Evolutionary conservation across 1,139 yeast species (phyloP).

Genomic region (Candida sp.): DNA sequence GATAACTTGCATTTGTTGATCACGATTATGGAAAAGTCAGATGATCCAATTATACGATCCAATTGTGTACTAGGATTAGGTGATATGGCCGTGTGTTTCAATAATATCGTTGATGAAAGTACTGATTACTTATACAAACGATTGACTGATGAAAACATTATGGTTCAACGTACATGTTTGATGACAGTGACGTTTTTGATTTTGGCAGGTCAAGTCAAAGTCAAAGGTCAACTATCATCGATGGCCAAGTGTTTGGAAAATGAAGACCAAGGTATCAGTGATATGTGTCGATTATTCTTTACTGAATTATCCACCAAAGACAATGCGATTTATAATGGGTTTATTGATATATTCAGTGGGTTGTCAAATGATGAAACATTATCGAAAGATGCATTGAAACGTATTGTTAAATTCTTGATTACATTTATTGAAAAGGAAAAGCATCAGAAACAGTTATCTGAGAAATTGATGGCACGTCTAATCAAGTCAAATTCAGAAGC

Average conservation of each 20-base stretch:
- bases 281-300: slow-evolving; percentile 87
- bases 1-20: slow-evolving; percentile 72
- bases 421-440: slow-evolving; percentile 87
- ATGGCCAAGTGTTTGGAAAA: slow-evolving; percentile 96
- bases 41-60: slow-evolving; percentile 82
- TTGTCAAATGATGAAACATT: slow-evolving; percentile 66
- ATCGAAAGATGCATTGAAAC: slow-evolving; percentile 65
- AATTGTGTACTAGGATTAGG: slow-evolving; percentile 93
- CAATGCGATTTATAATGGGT: slow-evolving; percentile 95
- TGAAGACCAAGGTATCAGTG: slow-evolving; percentile 83
- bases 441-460: slow-evolving; percentile 84
- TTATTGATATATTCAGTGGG: slow-evolving; percentile 92
- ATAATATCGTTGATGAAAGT: slow-evolving; percentile 88
- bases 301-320: slow-evolving; percentile 94
- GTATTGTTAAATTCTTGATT: slow-evolving; percentile 76
- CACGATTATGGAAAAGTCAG: slow-evolving; percentile 79
- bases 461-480: slow-evolving; percentile 69
- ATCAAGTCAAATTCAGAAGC: slow-evolving; percentile 56
- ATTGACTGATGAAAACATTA: slow-evolving; percentile 76
- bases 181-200: slow-evolving; percentile 97
- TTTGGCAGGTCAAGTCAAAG: slow-evolving; percentile 97
- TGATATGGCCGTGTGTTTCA: slow-evolving; percentile 96
- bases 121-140: slow-evolving; percentile 86
- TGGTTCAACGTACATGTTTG: slow-evolving; percentile 94
- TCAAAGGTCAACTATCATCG: slow-evolving; percentile 94